A percentile compares a stretch with the other conserved stretches of the same genome.
Evolutionary conservation across 257 asterid genomes (phyloP).

Genomic region (Misopates orontium): DNA sequence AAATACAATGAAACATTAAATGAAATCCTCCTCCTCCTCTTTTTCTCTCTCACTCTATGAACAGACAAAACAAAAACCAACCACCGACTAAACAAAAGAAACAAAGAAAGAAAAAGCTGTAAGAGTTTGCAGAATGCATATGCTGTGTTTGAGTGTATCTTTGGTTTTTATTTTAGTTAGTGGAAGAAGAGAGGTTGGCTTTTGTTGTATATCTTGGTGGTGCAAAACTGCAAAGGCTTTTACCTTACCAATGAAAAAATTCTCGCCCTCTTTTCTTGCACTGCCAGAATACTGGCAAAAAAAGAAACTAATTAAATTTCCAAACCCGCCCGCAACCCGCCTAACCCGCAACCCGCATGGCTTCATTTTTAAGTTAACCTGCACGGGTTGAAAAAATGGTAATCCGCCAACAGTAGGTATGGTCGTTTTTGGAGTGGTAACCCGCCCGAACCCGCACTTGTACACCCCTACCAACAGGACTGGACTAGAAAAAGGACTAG

Average conservation of each 20-base stretch:
- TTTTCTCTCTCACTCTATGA: no score
- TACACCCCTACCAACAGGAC: background rate
- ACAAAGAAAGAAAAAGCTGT: slow-evolving; percentile 9
- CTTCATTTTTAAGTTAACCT: no score
- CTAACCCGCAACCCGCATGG: no score
- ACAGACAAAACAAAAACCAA: slow-evolving; percentile 20
- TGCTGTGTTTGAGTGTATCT: slow-evolving; percentile 23
- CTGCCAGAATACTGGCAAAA: slow-evolving; percentile 79
- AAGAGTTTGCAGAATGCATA: slow-evolving; percentile 29
- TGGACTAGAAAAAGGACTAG: background rate
- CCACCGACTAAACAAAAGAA: background rate
- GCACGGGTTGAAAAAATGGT: no score
- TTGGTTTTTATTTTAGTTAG: no score
- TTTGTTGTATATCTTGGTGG: background rate
- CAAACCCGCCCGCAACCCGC: no score
- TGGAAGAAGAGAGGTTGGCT: background rate
- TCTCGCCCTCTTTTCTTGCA: slow-evolving; percentile 63
- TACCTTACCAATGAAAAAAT: slow-evolving; percentile 94
- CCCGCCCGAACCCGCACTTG: no score
- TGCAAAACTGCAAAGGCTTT: slow-evolving; percentile 32
- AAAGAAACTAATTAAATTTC: no score
- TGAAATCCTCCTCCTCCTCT: no score
- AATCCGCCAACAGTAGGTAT: no score
- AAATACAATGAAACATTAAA: slow-evolving; percentile 34
- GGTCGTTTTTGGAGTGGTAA: no score